These are phyloP conservation scores for Fragosphaeria purpurea DNA, from an alignment of 2,329 filamentous ascomycete genomes.

Conservation along the genomic window DNA sequence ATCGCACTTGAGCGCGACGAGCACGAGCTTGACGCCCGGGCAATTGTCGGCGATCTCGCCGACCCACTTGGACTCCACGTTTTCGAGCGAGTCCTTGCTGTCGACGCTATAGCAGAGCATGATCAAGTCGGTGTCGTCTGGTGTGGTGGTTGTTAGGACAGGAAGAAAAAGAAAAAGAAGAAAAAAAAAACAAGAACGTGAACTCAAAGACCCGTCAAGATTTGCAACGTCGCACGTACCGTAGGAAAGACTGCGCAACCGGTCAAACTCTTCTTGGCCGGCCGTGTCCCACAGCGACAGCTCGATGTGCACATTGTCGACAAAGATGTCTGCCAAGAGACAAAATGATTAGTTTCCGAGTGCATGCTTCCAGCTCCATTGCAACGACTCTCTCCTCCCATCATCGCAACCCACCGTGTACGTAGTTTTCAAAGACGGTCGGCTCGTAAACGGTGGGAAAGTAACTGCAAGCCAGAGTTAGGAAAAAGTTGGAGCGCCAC, in stretches of 20 bases:
- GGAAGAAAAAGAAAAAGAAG: not conserved
- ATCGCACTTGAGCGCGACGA: conserved; percentile 95
- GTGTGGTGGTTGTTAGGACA: conserved; percentile 6
- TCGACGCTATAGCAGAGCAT: conserved; percentile 99
- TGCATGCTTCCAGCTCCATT: too few species aligned
- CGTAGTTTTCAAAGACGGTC: conserved; percentile 98
- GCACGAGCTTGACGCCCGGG: conserved; percentile 84
- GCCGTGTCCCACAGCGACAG: conserved; percentile 97
- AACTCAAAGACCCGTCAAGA: too few species aligned
- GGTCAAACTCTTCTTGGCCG: conserved; percentile 97
- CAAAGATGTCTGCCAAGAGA: conserved; percentile 70
- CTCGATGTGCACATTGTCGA: conserved; percentile 94
- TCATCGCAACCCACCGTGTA: conserved; percentile 60
- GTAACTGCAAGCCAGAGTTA: conserved; percentile 47
- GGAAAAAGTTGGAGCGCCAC: too few species aligned
- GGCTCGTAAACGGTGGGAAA: conserved; percentile 98
- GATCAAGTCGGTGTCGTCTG: conserved; percentile 85
- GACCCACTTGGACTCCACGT: conserved; percentile 98
- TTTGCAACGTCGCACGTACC: too few species aligned
- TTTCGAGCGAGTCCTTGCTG: conserved; percentile 91
- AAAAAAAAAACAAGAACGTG: not conserved
- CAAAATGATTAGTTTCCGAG: too few species aligned
- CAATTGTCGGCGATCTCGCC: conserved; percentile 98
- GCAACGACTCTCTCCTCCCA: too few species aligned
- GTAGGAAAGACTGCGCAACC: conserved; percentile 88